Base-by-base conservation (phyloP, 2,329 filamentous ascomycete genomes). In the Trichoderma citrinoviride region DNA sequence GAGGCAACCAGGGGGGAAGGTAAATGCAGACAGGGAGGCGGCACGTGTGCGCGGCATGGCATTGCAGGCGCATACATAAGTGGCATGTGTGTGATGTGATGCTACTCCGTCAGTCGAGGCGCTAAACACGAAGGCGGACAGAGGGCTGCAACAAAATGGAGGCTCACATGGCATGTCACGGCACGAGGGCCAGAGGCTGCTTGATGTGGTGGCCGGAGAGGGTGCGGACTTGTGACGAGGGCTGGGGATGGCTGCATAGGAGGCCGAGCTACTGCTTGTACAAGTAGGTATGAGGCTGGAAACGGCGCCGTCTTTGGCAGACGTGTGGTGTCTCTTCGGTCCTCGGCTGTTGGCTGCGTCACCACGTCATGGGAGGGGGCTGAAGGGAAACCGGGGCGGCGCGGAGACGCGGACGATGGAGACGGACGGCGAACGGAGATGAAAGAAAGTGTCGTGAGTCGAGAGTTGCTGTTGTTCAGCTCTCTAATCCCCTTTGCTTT, bases 11-110 rank as follows among this genome's bases (percentile, higher is more conserved):
- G 43, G 52, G 52, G 15, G 49, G 19, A 56, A 25, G 19, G 33
- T 61, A 61, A 49, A 65, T 41, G 61, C 44, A 60, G 15, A 60
- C 49, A 37, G 33, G 33, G 33, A 10, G 61, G 55, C 65, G 61
- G 66, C 68, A 69, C 68, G 68, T 69, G 67, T 69, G 65, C 63
- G 61, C 67, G 57, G 67, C 66, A 68, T 68, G 21, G 65, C 65
- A 65, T 67, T 54, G 61, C 65, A 66, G 54, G 53, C 52, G 63
- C 60, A 67, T 66, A 68, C 60, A 67, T 66, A 68, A 64, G 61
- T 64, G 65, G 56, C 12, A 64, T 65, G 61, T 67, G 50, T 62
- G 50, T 66, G 66, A 58, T 55, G 61, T 50, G 52, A 52, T 64
- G 23, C 33, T 37, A 37, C 33, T 37, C 33, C 33, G 33, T 37